phyloP scores from a whole-genome alignment of 2,329 filamentous ascomycete genomes.

The Arthroderma sp. region DNA sequence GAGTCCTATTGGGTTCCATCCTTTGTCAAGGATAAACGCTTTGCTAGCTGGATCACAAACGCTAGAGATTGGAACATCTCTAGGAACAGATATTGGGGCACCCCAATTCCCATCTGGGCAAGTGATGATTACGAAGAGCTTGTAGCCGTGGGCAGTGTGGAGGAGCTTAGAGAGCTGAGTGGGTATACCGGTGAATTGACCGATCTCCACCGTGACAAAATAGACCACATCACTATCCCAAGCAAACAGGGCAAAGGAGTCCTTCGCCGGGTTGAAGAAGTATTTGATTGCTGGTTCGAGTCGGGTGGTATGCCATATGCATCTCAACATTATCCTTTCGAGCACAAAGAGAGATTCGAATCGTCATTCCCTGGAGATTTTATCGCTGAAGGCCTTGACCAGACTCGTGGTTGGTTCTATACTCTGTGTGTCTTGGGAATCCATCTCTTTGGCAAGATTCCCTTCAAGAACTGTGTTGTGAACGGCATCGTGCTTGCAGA shows the following conservation, averaged over 20 bases:
- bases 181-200: constrained; percentile 72
- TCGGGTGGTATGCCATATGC: constrained; percentile 93
- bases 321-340: constrained; percentile 81
- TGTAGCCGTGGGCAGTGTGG: constrained; percentile 72
- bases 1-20: constrained; percentile 82
- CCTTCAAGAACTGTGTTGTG: constrained; percentile 93
- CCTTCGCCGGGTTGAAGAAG: constrained; percentile 69
- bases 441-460: constrained; percentile 69
- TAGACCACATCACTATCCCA: constrained; percentile 88
- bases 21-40: constrained; percentile 82
- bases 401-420: constrained; percentile 96
- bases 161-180: constrained; percentile 71
- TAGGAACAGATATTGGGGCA: constrained; percentile 90
- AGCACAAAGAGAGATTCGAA: constrained; percentile 70
- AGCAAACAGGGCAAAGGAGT: constrained; percentile 75
- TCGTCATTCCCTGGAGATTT: constrained; percentile 81
- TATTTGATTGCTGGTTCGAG: constrained; percentile 97
- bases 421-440: constrained; percentile 79
- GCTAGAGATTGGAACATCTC: constrained; percentile 94
- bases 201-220: constrained; percentile 83
- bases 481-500: constrained; percentile 89
- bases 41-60: constrained; percentile 80
- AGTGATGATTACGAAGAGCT: constrained; percentile 80
- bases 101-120: constrained; percentile 80
- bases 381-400: constrained; percentile 84